Evolutionary conservation across 345 rosid genomes (phyloP).

Genomic region (Draba incana): DNA sequence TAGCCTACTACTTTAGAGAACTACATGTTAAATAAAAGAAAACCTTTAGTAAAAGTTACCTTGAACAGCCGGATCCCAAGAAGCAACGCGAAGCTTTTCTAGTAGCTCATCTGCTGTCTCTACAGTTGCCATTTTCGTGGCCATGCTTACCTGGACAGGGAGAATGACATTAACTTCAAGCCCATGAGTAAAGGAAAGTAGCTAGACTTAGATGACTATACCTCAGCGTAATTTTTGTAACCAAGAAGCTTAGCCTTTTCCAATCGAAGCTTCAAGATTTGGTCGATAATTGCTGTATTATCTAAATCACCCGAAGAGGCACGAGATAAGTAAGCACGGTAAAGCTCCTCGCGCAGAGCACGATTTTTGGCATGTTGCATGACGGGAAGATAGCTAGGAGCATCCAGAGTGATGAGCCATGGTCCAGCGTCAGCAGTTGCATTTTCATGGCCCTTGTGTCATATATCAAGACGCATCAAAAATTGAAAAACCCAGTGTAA

Average conservation of each 20-base stretch:
- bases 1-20: not conserved
- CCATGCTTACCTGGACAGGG: slow-evolving; percentile 85
- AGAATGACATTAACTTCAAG: slow-evolving; percentile 30
- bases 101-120: slow-evolving; percentile 82
- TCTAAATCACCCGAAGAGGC: slow-evolving; percentile 86
- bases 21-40: not conserved
- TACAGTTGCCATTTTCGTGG: slow-evolving; percentile 95
- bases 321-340: slow-evolving; percentile 71
- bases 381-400: slow-evolving; percentile 82
- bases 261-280: slow-evolving; percentile 73
- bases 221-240: slow-evolving; percentile 92
- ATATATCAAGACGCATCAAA: slow-evolving; percentile 27
- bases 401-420: slow-evolving; percentile 88
- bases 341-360: slow-evolving; percentile 85
- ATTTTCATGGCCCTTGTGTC: slow-evolving; percentile 72
- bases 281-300: slow-evolving; percentile 76
- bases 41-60: slow-evolving; percentile 47
- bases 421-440: slow-evolving; percentile 92
- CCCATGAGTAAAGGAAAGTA: slow-evolving; percentile 19
- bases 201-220: slow-evolving; percentile 38
- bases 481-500: slow-evolving; percentile 7
- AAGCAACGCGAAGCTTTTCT: slow-evolving; percentile 85
- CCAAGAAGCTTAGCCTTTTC: slow-evolving; percentile 89
- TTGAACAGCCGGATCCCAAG: slow-evolving; percentile 93
- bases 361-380: slow-evolving; percentile 92